These are phyloP conservation scores for Halophytophthora batemanensis DNA, from an alignment of 352 stramenopile species.

Conservation along the genomic window DNA sequence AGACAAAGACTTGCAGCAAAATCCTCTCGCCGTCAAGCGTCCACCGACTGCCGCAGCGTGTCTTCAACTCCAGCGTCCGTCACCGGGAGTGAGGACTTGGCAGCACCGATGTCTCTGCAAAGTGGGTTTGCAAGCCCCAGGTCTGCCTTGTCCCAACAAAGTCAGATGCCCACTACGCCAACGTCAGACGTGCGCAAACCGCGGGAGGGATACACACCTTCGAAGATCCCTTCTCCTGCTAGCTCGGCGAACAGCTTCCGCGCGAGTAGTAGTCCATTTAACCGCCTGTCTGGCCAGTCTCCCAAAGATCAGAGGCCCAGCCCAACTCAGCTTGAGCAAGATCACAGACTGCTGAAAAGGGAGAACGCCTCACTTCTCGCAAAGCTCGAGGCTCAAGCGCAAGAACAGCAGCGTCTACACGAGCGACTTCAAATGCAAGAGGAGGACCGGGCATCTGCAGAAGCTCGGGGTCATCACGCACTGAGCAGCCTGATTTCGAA, in stretches of 20 bases:
- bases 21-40: not conserved
- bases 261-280: not conserved
- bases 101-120: not conserved
- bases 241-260: slow-evolving; percentile 5
- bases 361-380: slow-evolving; percentile 26
- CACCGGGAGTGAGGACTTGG: slow-evolving; percentile 2
- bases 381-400: slow-evolving; percentile 15
- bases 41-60: not conserved
- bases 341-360: slow-evolving; percentile 9
- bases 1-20: not conserved
- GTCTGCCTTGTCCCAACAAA: slow-evolving; percentile 11
- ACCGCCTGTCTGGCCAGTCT: not conserved
- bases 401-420: slow-evolving; percentile 19
- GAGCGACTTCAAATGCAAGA: slow-evolving; percentile 26
- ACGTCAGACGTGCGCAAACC: slow-evolving; percentile 20
- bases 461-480: slow-evolving; percentile 18
- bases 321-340: slow-evolving; percentile 19
- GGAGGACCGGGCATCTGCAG: slow-evolving; percentile 19
- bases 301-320: slow-evolving; percentile 12
- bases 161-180: slow-evolving; percentile 28
- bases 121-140: not conserved
- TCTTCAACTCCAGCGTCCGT: not conserved
- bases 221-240: slow-evolving; percentile 20
- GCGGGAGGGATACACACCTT: slow-evolving; percentile 12
- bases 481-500: slow-evolving; percentile 8